phyloP scores from a whole-genome alignment of 108 stramenopile genomes.

The Nitzschia palea region DNA sequence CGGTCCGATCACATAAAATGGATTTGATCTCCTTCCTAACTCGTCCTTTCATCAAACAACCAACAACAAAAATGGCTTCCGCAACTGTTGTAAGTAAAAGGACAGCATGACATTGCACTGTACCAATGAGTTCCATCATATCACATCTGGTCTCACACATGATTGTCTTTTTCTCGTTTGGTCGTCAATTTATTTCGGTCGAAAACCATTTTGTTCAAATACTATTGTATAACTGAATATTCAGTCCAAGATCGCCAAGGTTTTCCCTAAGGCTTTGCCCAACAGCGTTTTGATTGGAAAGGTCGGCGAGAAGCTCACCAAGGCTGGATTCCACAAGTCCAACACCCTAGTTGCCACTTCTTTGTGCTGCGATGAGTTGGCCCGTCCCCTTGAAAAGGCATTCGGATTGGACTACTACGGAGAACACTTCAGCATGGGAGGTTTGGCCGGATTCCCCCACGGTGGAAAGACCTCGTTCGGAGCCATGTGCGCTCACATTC shows the following conservation, averaged over 20 bases:
- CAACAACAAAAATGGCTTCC: not conserved
- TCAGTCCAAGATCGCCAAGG: conserved; percentile 17
- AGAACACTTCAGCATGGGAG: conserved; percentile 48
- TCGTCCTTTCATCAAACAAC: not conserved
- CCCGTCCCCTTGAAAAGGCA: conserved; percentile 39
- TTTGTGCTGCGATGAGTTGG: conserved; percentile 51
- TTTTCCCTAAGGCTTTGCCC: conserved; percentile 49
- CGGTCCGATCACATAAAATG: not conserved
- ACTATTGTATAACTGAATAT: not conserved
- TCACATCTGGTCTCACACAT: no score
- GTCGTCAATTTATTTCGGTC: not conserved
- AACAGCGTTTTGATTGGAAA: conserved; percentile 37
- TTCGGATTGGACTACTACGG: conserved; percentile 28
- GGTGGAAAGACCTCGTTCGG: conserved; percentile 56
- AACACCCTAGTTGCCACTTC: conserved; percentile 53
- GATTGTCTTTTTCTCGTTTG: no score
- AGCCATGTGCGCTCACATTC: conserved; percentile 75
- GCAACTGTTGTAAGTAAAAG: conserved; percentile 1
- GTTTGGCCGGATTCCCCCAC: conserved; percentile 64
- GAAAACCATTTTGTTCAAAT: not conserved
- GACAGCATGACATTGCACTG: not conserved
- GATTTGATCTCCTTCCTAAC: not conserved
- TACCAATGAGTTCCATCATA: no score
- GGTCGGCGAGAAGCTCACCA: conserved; percentile 17
- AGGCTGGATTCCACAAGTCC: conserved; percentile 31